These are phyloP conservation scores for Fusarium multiceps DNA, from an alignment of 2,329 filamentous ascomycete genomes.

Conservation along the genomic window DNA sequence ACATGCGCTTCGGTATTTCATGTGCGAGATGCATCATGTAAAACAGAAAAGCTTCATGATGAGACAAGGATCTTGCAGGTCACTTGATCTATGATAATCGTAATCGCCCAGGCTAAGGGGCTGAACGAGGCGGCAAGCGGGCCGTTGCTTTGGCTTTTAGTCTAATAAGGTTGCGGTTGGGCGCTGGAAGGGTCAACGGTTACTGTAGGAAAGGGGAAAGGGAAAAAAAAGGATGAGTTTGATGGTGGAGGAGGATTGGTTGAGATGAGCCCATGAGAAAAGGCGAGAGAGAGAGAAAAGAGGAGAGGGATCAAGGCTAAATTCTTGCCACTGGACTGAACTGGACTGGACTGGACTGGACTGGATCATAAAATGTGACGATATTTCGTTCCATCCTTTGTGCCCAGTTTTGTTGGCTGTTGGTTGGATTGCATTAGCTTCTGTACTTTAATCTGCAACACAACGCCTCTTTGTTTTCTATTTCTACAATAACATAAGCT, in stretches of 20 bases:
- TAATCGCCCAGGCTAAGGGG: slow-evolving; percentile 9
- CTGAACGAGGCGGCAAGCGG: slow-evolving; percentile 16
- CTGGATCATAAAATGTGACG: slow-evolving; percentile 19
- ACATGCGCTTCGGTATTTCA: slow-evolving; percentile 1
- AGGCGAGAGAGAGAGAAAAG: slow-evolving; percentile 12
- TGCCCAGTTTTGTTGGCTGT: slow-evolving; percentile 31
- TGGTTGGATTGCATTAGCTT: slow-evolving; percentile 4
- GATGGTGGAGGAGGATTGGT: slow-evolving; percentile 33
- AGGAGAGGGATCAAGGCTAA: slow-evolving; percentile 38
- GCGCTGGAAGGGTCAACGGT: not conserved
- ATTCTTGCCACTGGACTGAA: slow-evolving; percentile 24
- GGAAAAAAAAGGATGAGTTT: slow-evolving; percentile 3
- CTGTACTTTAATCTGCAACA: not conserved
- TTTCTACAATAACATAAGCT: not conserved
- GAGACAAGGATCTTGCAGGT: slow-evolving; percentile 27
- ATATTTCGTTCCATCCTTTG: slow-evolving; percentile 12
- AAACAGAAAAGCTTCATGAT: slow-evolving; percentile 15
- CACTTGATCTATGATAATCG: slow-evolving; percentile 33
- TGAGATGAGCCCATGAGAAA: slow-evolving; percentile 10
- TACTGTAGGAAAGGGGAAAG: slow-evolving; percentile 10
- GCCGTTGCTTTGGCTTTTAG: slow-evolving; percentile 9
- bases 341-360: not conserved
- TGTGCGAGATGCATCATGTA: slow-evolving; percentile 12
- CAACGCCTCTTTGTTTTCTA: not conserved
- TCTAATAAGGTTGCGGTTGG: slow-evolving; percentile 6